Evolutionary conservation across 1,284 basidiomycete genomes (phyloP), one percentile per base, ranked within the genome.

Genomic region (Leccinum subrobustum): DNA sequence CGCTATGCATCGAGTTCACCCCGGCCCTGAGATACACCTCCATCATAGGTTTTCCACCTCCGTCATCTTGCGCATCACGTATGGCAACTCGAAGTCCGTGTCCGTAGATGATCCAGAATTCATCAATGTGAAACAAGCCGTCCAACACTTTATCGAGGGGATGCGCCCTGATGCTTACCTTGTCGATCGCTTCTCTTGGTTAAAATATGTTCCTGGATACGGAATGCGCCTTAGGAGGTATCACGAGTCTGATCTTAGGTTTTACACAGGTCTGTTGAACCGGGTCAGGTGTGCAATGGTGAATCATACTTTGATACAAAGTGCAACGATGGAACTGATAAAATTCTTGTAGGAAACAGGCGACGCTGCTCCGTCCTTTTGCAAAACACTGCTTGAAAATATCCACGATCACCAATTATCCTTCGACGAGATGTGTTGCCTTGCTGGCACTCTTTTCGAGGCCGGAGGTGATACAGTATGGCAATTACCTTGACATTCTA

Each of bases 391-490:
- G 3, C 68, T 88, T 4, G 83, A 86, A 58, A 76, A 77, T n/a
- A 80, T 82, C 61, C 63, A 73, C 0, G 77, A 82, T 47, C 78
- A 83, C 33, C 79, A 76, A 3, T 70, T 89, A 3, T 78, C 81
- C 0, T 76, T 82, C 33, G 75, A 82, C 52, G 86, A 89, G 61
- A 78, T 82, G 7, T 78, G 85, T 0, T 89, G 85, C 67, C 78
- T 89, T 16, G 81, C 84, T 1, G 87, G 87, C 1, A 80, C 80
- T 5, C 80, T 88, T 75, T 88, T 87, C 59, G 87, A 85, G 42
- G 86, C 86, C 1, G 86, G 86, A 4, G 81, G 81, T 2, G 87
- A 86, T 59, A 88, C 86, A n/a, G 81, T 81, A 37, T 48, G 50
- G 6, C 2, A 1, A 14, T 18, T 33, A 12, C 4, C 16, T 16